Conservation (phyloP, 352 stramenopile species). For the Plasmopara halstedii region DNA sequence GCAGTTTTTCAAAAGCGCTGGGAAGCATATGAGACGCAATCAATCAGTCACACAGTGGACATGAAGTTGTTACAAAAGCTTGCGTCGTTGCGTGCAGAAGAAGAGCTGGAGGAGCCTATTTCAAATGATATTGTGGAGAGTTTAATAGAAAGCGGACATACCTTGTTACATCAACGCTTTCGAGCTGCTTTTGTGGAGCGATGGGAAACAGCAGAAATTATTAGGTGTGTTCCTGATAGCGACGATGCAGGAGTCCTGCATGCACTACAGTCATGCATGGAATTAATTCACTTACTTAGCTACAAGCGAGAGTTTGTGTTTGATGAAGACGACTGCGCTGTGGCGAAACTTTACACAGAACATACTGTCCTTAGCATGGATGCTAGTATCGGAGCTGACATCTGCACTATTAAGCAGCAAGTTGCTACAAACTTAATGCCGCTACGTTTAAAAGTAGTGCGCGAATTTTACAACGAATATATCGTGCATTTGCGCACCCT, state of each 20-base stretch:
- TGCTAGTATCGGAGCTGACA: slow-evolving; percentile 43
- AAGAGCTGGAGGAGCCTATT: slow-evolving; percentile 50
- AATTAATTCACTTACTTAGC: slow-evolving; percentile 75
- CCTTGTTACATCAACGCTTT: slow-evolving; percentile 62
- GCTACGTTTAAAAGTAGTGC: slow-evolving; percentile 55
- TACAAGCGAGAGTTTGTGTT: slow-evolving; percentile 88
- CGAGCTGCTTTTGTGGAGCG: slow-evolving; percentile 72
- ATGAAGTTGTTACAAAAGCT: slow-evolving; percentile 48
- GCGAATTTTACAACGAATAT: slow-evolving; percentile 68
- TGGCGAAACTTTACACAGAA: slow-evolving; percentile 74
- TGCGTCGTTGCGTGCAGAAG: slow-evolving; percentile 21
- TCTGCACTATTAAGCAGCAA: slow-evolving; percentile 63
- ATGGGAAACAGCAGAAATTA: slow-evolving; percentile 38
- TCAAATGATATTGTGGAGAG: slow-evolving; percentile 41
- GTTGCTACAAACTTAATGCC: slow-evolving; percentile 66
- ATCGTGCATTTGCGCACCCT: slow-evolving; percentile 46
- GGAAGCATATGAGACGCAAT: slow-evolving; percentile 43
- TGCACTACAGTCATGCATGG: slow-evolving; percentile 67
- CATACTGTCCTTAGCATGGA: slow-evolving; percentile 70
- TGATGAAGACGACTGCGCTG: slow-evolving; percentile 44
- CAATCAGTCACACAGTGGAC: slow-evolving; percentile 42
- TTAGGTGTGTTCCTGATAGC: slow-evolving; percentile 28
- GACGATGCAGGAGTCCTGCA: slow-evolving; percentile 43
- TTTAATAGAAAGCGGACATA: slow-evolving; percentile 51
- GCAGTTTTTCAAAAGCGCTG: slow-evolving; percentile 39